These are phyloP conservation scores for Phytophthora pini DNA, from an alignment of 352 stramenopile species.

Conservation along the genomic window DNA sequence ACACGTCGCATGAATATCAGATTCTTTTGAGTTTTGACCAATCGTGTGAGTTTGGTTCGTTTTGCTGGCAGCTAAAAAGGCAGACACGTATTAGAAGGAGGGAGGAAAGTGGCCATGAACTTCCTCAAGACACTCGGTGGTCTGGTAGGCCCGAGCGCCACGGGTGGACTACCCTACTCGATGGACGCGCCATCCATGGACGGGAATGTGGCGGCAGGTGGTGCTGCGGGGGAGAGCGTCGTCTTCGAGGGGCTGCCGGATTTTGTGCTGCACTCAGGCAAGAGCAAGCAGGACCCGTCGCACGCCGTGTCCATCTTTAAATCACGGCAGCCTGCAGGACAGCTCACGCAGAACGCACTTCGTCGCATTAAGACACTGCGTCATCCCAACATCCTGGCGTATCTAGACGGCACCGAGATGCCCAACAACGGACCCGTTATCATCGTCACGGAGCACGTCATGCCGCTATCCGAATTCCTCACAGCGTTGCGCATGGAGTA, in stretches of 20 bases:
- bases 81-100: constrained; percentile 2
- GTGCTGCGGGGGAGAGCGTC: constrained; percentile 42
- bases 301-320: constrained; percentile 94
- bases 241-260: constrained; percentile 73
- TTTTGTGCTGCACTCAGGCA: constrained; percentile 88
- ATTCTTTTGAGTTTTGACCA: constrained; percentile 22
- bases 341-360: constrained; percentile 92
- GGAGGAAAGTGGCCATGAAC: constrained; percentile 60
- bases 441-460: constrained; percentile 95
- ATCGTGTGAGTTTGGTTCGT: constrained; percentile 5
- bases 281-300: constrained; percentile 81
- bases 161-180: constrained; percentile 77
- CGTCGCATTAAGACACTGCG: constrained; percentile 93
- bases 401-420: constrained; percentile 82
- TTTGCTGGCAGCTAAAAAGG: constrained; percentile 8
- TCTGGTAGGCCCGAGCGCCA: constrained; percentile 71
- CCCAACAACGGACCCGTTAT: constrained; percentile 88
- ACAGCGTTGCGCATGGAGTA: constrained; percentile 72
- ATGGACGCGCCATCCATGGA: constrained; percentile 50
- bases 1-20: constrained; percentile 35
- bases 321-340: constrained; percentile 75
- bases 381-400: constrained; percentile 94
- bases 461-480: constrained; percentile 91
- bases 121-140: constrained; percentile 89
- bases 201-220: constrained; percentile 51